Base-by-base conservation (phyloP, 2,329 filamentous ascomycete species). In the Fusarium irregulare region DNA sequence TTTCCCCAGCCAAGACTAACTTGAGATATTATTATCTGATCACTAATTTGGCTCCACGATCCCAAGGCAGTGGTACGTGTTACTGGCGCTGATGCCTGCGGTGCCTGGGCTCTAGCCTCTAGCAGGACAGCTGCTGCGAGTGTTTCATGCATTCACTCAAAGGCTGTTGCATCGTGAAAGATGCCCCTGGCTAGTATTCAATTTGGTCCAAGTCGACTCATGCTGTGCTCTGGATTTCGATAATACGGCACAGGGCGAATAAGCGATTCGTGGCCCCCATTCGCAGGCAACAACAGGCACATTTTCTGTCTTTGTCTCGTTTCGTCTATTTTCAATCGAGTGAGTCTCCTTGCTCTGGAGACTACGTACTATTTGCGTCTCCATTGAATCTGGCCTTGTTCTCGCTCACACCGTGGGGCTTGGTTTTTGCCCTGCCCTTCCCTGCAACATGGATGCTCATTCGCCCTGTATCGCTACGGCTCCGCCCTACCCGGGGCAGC, bases 371-470 rank as follows among this genome's bases (percentile, higher is more conserved):
- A 53, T 27, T 23, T 23, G 49, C 34, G 34, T 51, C 40, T 32
- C 41, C 40, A 56, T 54, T 56, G 55, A 45, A 64, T 48, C 61
- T 34, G 32, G 28, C 60, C 46, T 45, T 63, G 47, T 70, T 57
- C 56, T 72, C 62, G 63, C 62, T 32, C 62, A 64, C 67, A 50
- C 68, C 67, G 68, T 68, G 68, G 66, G 70, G 70, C 70, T 72
- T 72, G 56, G 70, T 46, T 42, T 72, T 25, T 40, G 48, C 48
- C 49, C n/a, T 72, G 58, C 63, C 66, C 66, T 72, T 67, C 66
- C 70, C 56, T 57, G 48, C 37, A 53, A 45, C 20, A 56, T 54
- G 61, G 37, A 50, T 64, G 56, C 58, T 60, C 51, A 67, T 73
- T 73, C 67, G 60, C 48, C 49, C 60, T 64, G 34, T 32, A 30